Conservation (phyloP, 257 asterid genomes). For the Scutellaria barbata region DNA sequence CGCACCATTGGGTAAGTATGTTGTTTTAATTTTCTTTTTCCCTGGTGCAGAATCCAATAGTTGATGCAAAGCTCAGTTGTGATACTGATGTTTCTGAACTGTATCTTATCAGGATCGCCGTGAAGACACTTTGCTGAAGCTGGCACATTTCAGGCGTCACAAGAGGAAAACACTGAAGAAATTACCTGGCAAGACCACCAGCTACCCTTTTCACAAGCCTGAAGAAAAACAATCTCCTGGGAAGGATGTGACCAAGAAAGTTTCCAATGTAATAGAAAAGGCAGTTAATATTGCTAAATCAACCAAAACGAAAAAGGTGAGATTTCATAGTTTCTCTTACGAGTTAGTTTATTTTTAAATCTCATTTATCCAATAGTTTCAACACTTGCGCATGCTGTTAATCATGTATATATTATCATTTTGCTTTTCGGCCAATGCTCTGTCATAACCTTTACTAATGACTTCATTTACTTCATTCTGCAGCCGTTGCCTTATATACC, state of each 20-base stretch:
- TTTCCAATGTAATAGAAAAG: constrained; percentile 90
- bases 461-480: constrained; percentile 39
- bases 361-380: constrained; percentile 20
- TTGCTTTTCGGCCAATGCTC: constrained; percentile 16
- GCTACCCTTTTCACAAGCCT: constrained; percentile 83
- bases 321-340: constrained; percentile 25
- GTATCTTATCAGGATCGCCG: constrained; percentile 78
- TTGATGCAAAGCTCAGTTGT: constrained; percentile 25
- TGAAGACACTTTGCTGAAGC: constrained; percentile 80
- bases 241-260: constrained; percentile 82
- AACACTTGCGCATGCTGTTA: constrained; percentile 6
- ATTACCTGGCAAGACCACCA: constrained; percentile 67
- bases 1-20: constrained; percentile 90
- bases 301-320: constrained; percentile 81
- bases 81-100: constrained; percentile 31
- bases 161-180: constrained; percentile 87
- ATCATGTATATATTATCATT: constrained; percentile 6
- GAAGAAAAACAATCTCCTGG: constrained; percentile 90
- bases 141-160: constrained; percentile 89
- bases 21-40: constrained; percentile 19
- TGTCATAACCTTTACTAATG: constrained; percentile 28
- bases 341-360: constrained; percentile 3
- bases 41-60: constrained; percentile 14
- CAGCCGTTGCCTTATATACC: constrained; percentile 83
- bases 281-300: constrained; percentile 89